These are phyloP conservation scores for Aspergillus sp. DNA, from an alignment of 2,329 filamentous ascomycete species.

Conservation along the genomic window DNA sequence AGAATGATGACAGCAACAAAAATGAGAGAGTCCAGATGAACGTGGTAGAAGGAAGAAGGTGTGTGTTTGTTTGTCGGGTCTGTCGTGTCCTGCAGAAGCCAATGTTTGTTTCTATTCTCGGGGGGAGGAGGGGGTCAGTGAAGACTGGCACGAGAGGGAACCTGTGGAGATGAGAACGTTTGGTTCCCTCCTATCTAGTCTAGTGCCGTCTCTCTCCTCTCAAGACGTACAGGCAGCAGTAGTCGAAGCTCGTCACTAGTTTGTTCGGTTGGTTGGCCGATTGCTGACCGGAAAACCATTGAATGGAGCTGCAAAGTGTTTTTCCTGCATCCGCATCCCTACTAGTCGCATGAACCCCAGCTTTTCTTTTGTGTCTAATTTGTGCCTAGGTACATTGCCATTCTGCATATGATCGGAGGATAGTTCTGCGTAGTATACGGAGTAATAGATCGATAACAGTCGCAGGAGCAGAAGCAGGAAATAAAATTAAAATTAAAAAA, in stretches of 20 bases:
- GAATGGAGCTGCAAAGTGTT: neutral
- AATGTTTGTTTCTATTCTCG: neutral
- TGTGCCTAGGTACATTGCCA: neutral
- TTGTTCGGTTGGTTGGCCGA: neutral
- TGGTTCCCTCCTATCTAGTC: too few species aligned
- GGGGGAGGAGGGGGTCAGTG: neutral
- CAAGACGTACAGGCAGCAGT: neutral
- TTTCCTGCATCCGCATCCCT: neutral
- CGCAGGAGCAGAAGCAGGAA: too few species aligned
- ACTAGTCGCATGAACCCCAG: conserved; percentile 5
- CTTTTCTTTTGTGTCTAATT: neutral
- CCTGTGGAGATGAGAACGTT: neutral
- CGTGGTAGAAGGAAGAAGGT: neutral
- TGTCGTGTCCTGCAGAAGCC: too few species aligned
- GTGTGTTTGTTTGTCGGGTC: neutral
- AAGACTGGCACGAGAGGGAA: neutral
- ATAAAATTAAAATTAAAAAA: too few species aligned
- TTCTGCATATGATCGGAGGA: neutral
- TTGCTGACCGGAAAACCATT: neutral
- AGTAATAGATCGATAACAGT: neutral
- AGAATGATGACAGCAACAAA: neutral
- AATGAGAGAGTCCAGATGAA: neutral
- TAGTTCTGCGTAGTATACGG: neutral
- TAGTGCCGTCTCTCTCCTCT: neutral
- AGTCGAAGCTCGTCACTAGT: neutral